Percentiles rank a stretch among this genome's conserved stretches.
phyloP scores from a whole-genome alignment of 192 early-diverging fungal species.

The Coemansia sp. region DNA sequence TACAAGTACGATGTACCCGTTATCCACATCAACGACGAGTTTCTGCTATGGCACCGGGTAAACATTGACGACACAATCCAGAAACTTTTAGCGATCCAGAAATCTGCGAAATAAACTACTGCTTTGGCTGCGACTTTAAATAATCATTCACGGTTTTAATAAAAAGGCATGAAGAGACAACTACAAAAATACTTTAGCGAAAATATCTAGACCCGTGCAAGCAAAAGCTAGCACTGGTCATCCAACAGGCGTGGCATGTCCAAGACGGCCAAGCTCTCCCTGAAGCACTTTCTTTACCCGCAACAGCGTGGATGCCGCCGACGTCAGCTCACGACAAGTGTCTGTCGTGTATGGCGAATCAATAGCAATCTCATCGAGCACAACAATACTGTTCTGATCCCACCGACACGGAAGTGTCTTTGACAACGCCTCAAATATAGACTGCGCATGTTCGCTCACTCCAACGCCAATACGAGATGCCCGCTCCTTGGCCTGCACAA shows the following conservation, averaged over 20 bases:
- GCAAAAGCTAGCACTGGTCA: background rate
- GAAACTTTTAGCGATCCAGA: conserved; percentile 28
- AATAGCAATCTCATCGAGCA: conserved; percentile 78
- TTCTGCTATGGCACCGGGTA: conserved; percentile 50
- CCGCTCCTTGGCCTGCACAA: conserved; percentile 39
- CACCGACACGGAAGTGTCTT: conserved; percentile 84
- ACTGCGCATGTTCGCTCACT: conserved; percentile 71
- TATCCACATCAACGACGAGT: conserved; percentile 45
- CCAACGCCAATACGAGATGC: conserved; percentile 68
- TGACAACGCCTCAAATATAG: conserved; percentile 76
- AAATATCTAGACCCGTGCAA: background rate
- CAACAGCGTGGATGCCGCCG: conserved; percentile 59
- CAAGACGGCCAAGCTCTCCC: conserved; percentile 43
- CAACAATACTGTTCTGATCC: conserved; percentile 70
- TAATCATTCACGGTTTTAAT: background rate
- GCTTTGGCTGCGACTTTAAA: background rate
- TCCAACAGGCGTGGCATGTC: background rate
- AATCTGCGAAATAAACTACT: background rate
- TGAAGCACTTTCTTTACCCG: conserved; percentile 73
- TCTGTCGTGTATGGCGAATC: conserved; percentile 71
- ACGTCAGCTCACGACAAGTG: conserved; percentile 58
- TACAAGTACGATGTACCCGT: conserved; percentile 54
- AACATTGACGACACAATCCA: conserved; percentile 32
- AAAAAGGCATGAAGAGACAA: conserved; percentile 2
- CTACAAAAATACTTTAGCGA: background rate